Percentiles rank a stretch among this genome's conserved stretches.
Conservation (phyloP, 805 yeast species). For the Ogataea chonburiensis region DNA sequence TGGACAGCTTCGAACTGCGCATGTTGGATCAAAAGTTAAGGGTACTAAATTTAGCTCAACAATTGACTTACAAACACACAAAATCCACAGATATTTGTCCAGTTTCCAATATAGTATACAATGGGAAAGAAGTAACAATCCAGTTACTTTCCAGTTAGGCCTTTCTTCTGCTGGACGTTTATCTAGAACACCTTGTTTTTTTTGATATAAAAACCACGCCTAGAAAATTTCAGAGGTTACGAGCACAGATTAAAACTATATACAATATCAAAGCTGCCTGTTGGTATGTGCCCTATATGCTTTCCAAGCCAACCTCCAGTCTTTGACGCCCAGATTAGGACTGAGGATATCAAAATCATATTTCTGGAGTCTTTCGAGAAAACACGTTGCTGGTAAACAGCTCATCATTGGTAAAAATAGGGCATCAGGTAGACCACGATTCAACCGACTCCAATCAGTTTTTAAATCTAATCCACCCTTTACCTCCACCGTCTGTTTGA, state of each 20-base stretch:
- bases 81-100: no score
- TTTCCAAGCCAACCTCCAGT: constrained; percentile 67
- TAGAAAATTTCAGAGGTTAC: constrained; percentile 6
- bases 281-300: constrained; percentile 37
- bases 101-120: no score
- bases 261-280: constrained; percentile 2
- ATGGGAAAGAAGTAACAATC: constrained; percentile 1
- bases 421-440: constrained; percentile 55
- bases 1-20: constrained; percentile 14
- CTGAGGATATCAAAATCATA: constrained; percentile 60
- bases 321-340: constrained; percentile 45
- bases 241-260: constrained; percentile 8
- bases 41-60: no score
- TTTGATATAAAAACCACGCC: constrained; percentile 7
- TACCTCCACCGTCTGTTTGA: constrained; percentile 32
- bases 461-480: constrained; percentile 16
- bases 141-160: constrained; percentile 1
- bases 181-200: constrained; percentile 9
- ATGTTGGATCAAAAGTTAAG: no score
- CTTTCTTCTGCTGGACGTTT: constrained; percentile 1
- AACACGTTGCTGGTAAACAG: constrained; percentile 63
- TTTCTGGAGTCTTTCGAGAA: constrained; percentile 57
- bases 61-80: no score
- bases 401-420: constrained; percentile 66
- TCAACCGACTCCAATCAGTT: constrained; percentile 37